A percentile compares a stretch with the other conserved stretches of the same genome.
Conservation (phyloP, 306 rosid genomes). For the Vigna hirtella region DNA sequence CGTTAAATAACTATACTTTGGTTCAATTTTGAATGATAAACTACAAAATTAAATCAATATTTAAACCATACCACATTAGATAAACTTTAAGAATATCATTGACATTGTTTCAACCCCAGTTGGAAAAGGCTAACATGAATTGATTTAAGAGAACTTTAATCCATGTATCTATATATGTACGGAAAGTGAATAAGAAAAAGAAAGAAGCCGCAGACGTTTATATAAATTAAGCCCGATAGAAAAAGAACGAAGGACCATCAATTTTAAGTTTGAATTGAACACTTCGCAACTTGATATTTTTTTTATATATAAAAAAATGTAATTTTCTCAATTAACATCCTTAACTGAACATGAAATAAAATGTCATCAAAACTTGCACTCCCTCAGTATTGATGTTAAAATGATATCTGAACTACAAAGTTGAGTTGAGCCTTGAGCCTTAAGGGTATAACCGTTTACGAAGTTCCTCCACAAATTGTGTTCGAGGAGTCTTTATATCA, state of each 20-base stretch:
- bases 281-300: not conserved
- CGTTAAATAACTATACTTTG: not conserved
- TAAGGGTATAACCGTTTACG: constrained; percentile 52
- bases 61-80: not conserved
- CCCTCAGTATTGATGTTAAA: not conserved
- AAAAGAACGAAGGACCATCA: not conserved
- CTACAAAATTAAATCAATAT: not conserved
- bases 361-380: not conserved
- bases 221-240: not conserved
- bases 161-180: not conserved
- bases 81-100: no score
- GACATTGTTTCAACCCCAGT: not conserved
- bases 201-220: not conserved
- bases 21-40: not conserved
- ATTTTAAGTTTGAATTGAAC: not conserved
- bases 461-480: constrained; percentile 68
- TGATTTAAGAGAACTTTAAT: not conserved
- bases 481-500: constrained; percentile 57
- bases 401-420: not conserved
- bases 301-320: not conserved
- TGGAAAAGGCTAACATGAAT: not conserved
- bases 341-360: not conserved
- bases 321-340: not conserved
- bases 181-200: not conserved
- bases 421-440: not conserved